A percentile compares a stretch with the other conserved stretches of the same genome.
phyloP scores from a whole-genome alignment of 2,329 filamentous ascomycete species.

The Malbranchea cinnamomea region DNA sequence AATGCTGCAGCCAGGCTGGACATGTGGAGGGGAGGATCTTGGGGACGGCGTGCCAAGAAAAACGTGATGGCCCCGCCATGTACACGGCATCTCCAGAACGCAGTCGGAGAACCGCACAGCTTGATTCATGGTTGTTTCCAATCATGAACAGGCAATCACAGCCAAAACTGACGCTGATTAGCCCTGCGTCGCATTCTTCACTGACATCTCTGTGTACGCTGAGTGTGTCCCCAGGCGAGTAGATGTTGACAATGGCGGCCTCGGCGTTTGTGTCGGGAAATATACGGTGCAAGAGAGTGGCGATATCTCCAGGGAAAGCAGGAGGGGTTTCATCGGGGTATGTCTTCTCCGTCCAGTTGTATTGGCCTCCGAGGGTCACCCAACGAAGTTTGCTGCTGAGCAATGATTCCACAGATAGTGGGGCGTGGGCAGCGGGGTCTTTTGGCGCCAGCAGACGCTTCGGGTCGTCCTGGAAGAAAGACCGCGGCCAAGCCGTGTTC shows the following conservation, averaged over 20 bases:
- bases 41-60: slow-evolving; percentile 91
- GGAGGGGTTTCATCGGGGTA: slow-evolving; percentile 60
- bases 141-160: slow-evolving; percentile 85
- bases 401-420: slow-evolving; percentile 53
- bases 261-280: slow-evolving; percentile 69
- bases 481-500: slow-evolving; percentile 10
- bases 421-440: slow-evolving; percentile 57
- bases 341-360: slow-evolving; percentile 80
- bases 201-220: slow-evolving; percentile 90
- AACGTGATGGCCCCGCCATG: slow-evolving; percentile 68
- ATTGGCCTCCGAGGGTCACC: slow-evolving; percentile 89
- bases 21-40: slow-evolving; percentile 70
- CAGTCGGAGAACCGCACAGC: slow-evolving; percentile 43
- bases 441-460: slow-evolving; percentile 38
- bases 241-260: slow-evolving; percentile 88
- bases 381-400: slow-evolving; percentile 74
- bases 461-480: slow-evolving; percentile 41
- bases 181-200: slow-evolving; percentile 60
- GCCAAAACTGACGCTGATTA: slow-evolving; percentile 77
- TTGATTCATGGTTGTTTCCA: slow-evolving; percentile 41
- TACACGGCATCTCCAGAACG: slow-evolving; percentile 79
- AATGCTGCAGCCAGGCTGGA: slow-evolving; percentile 56
- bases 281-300: slow-evolving; percentile 47
- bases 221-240: slow-evolving; percentile 78
- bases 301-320: slow-evolving; percentile 59